Evolutionary conservation across 345 rosid species (phyloP).

Genomic region (Rhizophora mangle): DNA sequence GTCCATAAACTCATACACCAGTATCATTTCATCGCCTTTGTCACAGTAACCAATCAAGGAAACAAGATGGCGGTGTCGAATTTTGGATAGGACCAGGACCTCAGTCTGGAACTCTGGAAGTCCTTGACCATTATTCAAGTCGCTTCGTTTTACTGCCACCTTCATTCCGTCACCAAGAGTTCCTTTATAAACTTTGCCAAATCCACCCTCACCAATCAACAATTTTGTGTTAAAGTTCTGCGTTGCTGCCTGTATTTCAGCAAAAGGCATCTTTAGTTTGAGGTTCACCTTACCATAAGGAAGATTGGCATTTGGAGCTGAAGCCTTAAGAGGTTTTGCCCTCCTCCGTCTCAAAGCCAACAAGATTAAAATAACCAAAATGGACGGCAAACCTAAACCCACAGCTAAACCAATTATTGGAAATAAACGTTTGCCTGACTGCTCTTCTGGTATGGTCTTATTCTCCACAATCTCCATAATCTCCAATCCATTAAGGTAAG

Average conservation of each 20-base stretch:
- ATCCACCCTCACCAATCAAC: constrained; percentile 19
- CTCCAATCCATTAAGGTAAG: constrained; percentile 17
- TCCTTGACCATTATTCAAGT: constrained; percentile 6
- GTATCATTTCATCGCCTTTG: not conserved
- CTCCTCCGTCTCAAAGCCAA: not conserved
- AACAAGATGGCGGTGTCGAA: constrained; percentile 2
- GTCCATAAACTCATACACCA: not conserved
- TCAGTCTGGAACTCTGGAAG: constrained; percentile 1
- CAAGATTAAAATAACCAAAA: not conserved
- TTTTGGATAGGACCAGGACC: not conserved
- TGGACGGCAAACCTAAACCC: not conserved
- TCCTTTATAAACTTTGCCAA: not conserved
- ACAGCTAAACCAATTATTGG: not conserved
- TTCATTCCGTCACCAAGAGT: constrained; percentile 2
- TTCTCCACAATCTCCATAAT: constrained; percentile 15
- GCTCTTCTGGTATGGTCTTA: not conserved
- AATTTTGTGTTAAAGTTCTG: not conserved
- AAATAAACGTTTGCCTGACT: not conserved
- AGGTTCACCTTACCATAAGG: constrained; percentile 7
- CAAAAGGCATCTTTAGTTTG: constrained; percentile 17
- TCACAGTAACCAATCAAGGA: constrained; percentile 1
- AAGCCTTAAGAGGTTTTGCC: not conserved
- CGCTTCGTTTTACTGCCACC: constrained; percentile 20
- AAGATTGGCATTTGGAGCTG: not conserved
- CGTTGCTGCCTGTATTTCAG: constrained; percentile 15